These are phyloP conservation scores for Lachnellula cervina DNA, from an alignment of 2,329 filamentous ascomycete genomes.

Conservation along the genomic window DNA sequence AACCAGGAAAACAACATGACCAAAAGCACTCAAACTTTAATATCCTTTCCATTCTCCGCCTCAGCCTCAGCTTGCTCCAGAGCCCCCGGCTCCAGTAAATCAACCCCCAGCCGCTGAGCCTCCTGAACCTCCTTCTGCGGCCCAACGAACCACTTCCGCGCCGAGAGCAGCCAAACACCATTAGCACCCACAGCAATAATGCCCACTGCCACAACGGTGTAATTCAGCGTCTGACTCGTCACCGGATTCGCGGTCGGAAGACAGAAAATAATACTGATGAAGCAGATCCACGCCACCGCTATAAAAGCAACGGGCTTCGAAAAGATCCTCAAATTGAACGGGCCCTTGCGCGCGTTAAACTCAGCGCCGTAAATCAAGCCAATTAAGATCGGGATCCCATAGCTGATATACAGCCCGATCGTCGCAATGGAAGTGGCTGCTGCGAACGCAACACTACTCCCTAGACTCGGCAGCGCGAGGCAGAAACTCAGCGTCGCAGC, in stretches of 20 bases:
- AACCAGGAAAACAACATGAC: too few relatives aligned
- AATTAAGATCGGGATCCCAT: slow-evolving; percentile 52
- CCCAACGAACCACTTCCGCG: slow-evolving; percentile 50
- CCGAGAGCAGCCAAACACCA: slow-evolving; percentile 47
- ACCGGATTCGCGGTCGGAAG: slow-evolving; percentile 52
- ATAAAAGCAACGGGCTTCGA: slow-evolving; percentile 44
- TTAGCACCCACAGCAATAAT: slow-evolving; percentile 47
- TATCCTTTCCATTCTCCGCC: slow-evolving; percentile 4
- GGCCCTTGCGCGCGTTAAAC: slow-evolving; percentile 49
- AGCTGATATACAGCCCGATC: slow-evolving; percentile 53
- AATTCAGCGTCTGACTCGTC: slow-evolving; percentile 52
- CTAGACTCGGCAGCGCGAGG: slow-evolving; percentile 50
- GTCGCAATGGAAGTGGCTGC: slow-evolving; percentile 57
- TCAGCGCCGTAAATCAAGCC: slow-evolving; percentile 46
- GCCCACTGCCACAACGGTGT: slow-evolving; percentile 54
- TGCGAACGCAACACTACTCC: slow-evolving; percentile 50
- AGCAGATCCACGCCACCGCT: slow-evolving; percentile 47
- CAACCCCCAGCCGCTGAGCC: slow-evolving; percentile 44
- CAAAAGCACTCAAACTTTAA: background rate
- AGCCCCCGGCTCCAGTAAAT: slow-evolving; percentile 32
- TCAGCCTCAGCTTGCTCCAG: slow-evolving; percentile 22
- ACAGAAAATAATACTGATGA: slow-evolving; percentile 54
- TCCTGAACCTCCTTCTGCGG: slow-evolving; percentile 49
- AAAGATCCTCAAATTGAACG: slow-evolving; percentile 46
- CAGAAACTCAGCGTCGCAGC: slow-evolving; percentile 50